Conservation (phyloP, 2,329 filamentous ascomycete genomes). For the Bisporella sp. region DNA sequence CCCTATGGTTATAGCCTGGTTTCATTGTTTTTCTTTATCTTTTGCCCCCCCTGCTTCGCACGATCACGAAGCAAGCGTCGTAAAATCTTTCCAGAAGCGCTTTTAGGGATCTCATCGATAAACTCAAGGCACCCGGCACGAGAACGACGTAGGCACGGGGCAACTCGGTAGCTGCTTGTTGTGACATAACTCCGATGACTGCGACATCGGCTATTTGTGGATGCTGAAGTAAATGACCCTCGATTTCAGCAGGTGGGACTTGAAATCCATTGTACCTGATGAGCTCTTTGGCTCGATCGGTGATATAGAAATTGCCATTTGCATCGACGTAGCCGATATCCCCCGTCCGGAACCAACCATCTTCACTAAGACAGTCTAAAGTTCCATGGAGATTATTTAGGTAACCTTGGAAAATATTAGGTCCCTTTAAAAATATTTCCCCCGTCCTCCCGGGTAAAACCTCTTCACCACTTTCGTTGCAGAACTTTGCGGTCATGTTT, state of each 20-base stretch:
- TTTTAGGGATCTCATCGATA: conserved; percentile 63
- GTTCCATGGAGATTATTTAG: conserved; percentile 41
- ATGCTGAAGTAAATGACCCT: conserved; percentile 30
- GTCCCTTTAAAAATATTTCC: conserved; percentile 59
- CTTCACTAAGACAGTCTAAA: conserved; percentile 39
- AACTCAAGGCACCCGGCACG: conserved; percentile 40
- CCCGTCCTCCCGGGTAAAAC: conserved; percentile 44
- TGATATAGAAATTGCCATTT: conserved; percentile 66
- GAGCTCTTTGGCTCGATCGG: conserved; percentile 63
- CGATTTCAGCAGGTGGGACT: conserved; percentile 37
- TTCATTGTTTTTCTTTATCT: too few species aligned
- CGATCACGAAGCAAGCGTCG: conserved; percentile 32
- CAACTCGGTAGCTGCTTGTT: conserved; percentile 32
- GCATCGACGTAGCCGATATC: conserved; percentile 57
- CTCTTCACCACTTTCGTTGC: conserved; percentile 45
- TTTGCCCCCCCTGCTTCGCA: too few species aligned
- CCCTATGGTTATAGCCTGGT: too few species aligned
- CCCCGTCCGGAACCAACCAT: conserved; percentile 65
- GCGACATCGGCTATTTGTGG: conserved; percentile 46
- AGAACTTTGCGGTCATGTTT: conserved; percentile 32
- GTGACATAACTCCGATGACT: conserved; percentile 46
- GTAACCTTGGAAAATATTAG: conserved; percentile 70
- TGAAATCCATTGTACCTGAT: conserved; percentile 38
- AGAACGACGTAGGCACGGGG: conserved; percentile 51
- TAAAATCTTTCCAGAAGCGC: conserved; percentile 67